phyloP scores from a whole-genome alignment of 371 early-diverging fungal genomes.

The Rhizopus microsporus region DNA sequence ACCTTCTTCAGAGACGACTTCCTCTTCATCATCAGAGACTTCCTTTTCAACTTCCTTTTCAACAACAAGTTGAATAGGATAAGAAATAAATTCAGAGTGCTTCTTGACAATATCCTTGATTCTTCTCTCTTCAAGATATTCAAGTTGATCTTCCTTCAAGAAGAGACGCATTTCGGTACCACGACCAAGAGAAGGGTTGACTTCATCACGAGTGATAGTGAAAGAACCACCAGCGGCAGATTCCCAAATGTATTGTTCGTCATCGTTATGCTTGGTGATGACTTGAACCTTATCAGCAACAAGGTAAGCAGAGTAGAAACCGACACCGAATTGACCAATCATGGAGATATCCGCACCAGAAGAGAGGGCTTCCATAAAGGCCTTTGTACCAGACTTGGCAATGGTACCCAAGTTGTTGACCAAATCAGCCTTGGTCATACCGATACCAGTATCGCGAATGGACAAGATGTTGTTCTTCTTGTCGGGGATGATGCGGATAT shows the following conservation, averaged over 20 bases:
- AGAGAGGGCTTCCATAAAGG: conserved; percentile 53
- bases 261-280: conserved; percentile 77
- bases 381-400: conserved; percentile 74
- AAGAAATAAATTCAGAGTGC: conserved; percentile 83
- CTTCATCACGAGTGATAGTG: conserved; percentile 74
- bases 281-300: conserved; percentile 87
- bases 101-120: conserved; percentile 74
- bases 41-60: conserved; percentile 78
- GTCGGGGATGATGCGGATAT: conserved; percentile 66
- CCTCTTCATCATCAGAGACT: conserved; percentile 79
- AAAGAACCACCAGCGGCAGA: conserved; percentile 66
- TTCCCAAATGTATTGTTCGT: conserved; percentile 81
- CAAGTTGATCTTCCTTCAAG: conserved; percentile 76
- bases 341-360: conserved; percentile 60
- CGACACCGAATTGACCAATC: conserved; percentile 96
- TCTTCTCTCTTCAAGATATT: conserved; percentile 57
- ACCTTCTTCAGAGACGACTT: conserved; percentile 44
- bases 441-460: conserved; percentile 86
- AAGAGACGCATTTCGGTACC: conserved; percentile 84
- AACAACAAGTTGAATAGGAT: conserved; percentile 51
- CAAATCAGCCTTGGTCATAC: conserved; percentile 88
- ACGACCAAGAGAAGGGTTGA: conserved; percentile 60
- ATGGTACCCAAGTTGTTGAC: conserved; percentile 85
- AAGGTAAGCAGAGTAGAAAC: conserved; percentile 85
- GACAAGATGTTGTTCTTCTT: conserved; percentile 60